Base-by-base conservation (phyloP, 169 alveolate species). In the Cryptosporidium sp. region DNA sequence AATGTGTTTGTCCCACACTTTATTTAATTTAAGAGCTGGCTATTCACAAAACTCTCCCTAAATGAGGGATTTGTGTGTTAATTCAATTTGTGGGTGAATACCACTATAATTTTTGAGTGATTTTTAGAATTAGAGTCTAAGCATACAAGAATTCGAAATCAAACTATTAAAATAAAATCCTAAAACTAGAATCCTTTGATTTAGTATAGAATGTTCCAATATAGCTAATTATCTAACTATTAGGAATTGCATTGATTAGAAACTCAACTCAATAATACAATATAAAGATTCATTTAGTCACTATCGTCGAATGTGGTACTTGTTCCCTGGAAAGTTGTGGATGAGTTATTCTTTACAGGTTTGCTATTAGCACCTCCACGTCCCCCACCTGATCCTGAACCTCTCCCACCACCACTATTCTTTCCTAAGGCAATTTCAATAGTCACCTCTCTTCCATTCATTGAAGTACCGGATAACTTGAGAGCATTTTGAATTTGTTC, bases 401-500 rank as follows among this genome's bases (percentile, higher is more conserved):
- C 71, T 35, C 52, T 37, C 31, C 51, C 71, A 14, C 71, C 50
- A 37, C 52, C 52, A 29, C 71, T 18, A 33, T 65, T 65, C 35
- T 80, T 80, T 43, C 80, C 89, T 8, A 62, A 43, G 12, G 89
- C 89, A 33, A 80, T 67, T 67, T 80, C 89, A 39, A 80, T 80
- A 16, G 71, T 80, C 7, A 80, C 89, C 12, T 80, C 89, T 62
- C 89, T 59, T 23, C 89, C 89, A 31, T 45, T 67, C 89, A 80
- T 80, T 10, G 89, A 80, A 23, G 74, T 80, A 43, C 89, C 89
- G 1, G 89, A 80, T 41, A 80, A 39, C 39, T 80, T 61, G 5
- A 80, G 59, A 41, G 75, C 89, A 37, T 80, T 80, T 62, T 80
- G 89, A 37, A 80, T 80, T 41, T 80, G 89, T 31, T 80, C 89